Percentiles rank a stretch among this genome's conserved stretches.
Evolutionary conservation across 345 rosid genomes (phyloP).

Genomic region (Lagerstroemia speciosa): DNA sequence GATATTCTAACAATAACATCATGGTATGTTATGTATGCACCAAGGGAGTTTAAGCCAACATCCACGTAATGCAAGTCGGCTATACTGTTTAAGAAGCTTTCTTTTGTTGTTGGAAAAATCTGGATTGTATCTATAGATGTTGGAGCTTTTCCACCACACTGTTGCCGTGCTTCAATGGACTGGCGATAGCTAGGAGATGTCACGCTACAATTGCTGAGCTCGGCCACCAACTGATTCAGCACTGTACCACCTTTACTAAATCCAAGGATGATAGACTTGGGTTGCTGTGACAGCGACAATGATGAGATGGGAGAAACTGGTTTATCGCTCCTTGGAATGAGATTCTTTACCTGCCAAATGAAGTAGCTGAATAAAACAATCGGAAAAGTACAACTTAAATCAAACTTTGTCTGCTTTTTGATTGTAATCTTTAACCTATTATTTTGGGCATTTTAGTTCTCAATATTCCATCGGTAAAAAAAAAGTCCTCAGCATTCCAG

Average conservation of each 20-base stretch:
- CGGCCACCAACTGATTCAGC: slow-evolving; percentile 68
- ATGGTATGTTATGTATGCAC: slow-evolving; percentile 61
- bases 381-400: neutral
- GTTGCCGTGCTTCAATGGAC: slow-evolving; percentile 11
- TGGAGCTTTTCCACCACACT: slow-evolving; percentile 6
- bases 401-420: neutral
- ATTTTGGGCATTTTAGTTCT: neutral
- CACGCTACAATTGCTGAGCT: slow-evolving; percentile 36
- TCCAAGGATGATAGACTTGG: slow-evolving; percentile 57
- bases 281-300: slow-evolving; percentile 15
- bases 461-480: too few relatives aligned
- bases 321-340: slow-evolving; percentile 21
- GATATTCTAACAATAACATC: slow-evolving; percentile 40
- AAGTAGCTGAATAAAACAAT: neutral
- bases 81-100: slow-evolving; percentile 48
- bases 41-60: slow-evolving; percentile 64
- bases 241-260: slow-evolving; percentile 91
- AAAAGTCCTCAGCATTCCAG: neutral
- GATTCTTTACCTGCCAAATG: slow-evolving; percentile 29
- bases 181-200: slow-evolving; percentile 8
- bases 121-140: slow-evolving; percentile 14
- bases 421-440: neutral
- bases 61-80: slow-evolving; percentile 66
- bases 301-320: slow-evolving; percentile 6
- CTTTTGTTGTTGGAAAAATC: slow-evolving; percentile 41